A percentile compares a stretch with the other conserved stretches of the same genome.
phyloP scores from a whole-genome alignment of 257 asterid genomes.

The Nyctanthes arbortristis region DNA sequence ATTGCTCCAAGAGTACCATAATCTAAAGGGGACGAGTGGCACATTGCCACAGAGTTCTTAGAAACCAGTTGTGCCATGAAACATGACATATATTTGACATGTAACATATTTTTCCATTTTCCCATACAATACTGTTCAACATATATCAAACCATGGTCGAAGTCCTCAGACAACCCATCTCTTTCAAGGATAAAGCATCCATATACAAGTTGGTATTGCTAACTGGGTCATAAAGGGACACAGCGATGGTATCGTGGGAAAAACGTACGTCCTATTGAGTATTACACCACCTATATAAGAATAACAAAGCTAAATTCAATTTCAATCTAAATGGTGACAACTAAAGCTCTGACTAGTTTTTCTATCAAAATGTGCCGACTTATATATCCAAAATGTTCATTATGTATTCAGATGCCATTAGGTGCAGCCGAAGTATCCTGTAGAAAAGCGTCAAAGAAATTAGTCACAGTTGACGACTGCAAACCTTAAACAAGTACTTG shows the following conservation, averaged over 20 bases:
- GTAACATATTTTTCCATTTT: background rate
- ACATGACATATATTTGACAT: background rate
- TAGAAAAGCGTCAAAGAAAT: slow-evolving; percentile 8
- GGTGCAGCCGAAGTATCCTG: slow-evolving; percentile 44
- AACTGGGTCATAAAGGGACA: slow-evolving; percentile 30
- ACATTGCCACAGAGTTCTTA: too few relatives aligned
- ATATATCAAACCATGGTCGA: background rate
- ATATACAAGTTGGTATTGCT: slow-evolving; percentile 20
- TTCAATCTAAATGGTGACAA: slow-evolving; percentile 2
- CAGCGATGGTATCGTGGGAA: slow-evolving; percentile 19
- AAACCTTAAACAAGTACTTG: background rate
- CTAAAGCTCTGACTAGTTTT: slow-evolving; percentile 28
- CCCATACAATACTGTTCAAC: background rate
- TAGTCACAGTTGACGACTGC: background rate
- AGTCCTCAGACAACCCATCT: background rate
- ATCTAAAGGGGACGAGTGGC: too few relatives aligned
- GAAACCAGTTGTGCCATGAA: too few relatives aligned
- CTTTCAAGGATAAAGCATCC: background rate
- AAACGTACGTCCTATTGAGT: slow-evolving; percentile 15
- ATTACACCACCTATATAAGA: slow-evolving; percentile 15
- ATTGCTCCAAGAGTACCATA: too few relatives aligned
- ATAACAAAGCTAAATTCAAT: slow-evolving; percentile 24
- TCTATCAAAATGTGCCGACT: slow-evolving; percentile 30
- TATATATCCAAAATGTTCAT: slow-evolving; percentile 1
- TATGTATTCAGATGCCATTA: slow-evolving; percentile 36